Evolutionary conservation across 208 protist genomes (phyloP).

Genomic region (Sergeia podlipaevii): DNA sequence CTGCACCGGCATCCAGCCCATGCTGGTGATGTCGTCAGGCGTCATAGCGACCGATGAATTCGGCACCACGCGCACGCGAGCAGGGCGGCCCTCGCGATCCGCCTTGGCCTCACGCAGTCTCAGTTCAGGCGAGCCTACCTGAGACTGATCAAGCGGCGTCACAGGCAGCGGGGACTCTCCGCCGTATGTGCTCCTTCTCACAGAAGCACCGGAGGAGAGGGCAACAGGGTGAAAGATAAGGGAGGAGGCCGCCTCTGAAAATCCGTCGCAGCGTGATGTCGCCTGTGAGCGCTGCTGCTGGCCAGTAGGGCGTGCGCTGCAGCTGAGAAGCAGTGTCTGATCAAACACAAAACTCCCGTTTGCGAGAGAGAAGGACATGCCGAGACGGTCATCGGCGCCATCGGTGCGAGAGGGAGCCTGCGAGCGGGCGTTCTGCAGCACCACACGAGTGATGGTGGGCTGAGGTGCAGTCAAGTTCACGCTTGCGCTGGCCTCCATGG

Average conservation of each 20-base stretch:
- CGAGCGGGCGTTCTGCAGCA: slow-evolving; percentile 14
- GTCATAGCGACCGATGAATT: slow-evolving; percentile 20
- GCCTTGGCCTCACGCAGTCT: not conserved
- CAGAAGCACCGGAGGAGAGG: slow-evolving; percentile 5
- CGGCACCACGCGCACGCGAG: slow-evolving; percentile 3
- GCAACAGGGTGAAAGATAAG: not conserved
- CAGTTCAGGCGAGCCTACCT: not conserved
- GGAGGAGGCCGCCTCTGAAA: not conserved
- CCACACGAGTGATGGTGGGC: slow-evolving; percentile 18
- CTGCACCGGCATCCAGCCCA: slow-evolving; percentile 42
- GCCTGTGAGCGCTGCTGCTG: not conserved
- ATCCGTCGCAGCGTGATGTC: not conserved
- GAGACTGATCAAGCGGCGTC: not conserved
- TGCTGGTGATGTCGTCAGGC: slow-evolving; percentile 18
- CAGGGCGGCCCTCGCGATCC: not conserved
- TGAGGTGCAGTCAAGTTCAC: slow-evolving; percentile 7
- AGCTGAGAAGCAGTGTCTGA: slow-evolving; percentile 28
- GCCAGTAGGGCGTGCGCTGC: not conserved
- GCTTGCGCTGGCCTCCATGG: slow-evolving; percentile 5
- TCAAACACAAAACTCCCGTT: slow-evolving; percentile 22
- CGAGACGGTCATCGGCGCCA: not conserved
- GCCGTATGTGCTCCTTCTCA: not conserved
- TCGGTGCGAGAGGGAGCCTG: slow-evolving; percentile 4
- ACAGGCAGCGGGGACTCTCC: not conserved
- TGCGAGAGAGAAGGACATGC: slow-evolving; percentile 4